Evolutionary conservation across 192 early-diverging fungal species (phyloP), one percentile per base, ranked within the genome.

Genomic region (Entomortierella chlamydospora): DNA sequence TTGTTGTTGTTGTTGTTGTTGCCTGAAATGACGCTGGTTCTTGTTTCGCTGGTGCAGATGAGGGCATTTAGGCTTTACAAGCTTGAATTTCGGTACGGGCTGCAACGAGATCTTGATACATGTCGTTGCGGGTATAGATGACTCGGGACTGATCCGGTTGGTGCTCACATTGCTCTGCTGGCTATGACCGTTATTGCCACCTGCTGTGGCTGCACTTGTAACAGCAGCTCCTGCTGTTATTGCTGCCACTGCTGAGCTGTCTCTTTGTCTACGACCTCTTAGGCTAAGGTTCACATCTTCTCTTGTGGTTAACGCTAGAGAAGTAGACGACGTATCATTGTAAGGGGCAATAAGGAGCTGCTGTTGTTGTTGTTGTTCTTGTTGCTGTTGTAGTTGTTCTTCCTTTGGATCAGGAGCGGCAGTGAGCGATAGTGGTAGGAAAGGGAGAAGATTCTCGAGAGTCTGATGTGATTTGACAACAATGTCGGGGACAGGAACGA

Each of bases 51-150:
- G 61, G 34, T 74, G 64, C 42, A 66, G 52, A 30, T 79, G 76
- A 0, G 76, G 76, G 30, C 76, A 79, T 57, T 68, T 69, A 51
- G 76, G 76, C 26, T 65, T 79, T 60, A 79, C 68, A 30, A 79
- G 47, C 50, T 66, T 59, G 30, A 79, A 61, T 26, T 57, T 60
- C 3, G 76, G 76, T n/a, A 63, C 64, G 2, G 76, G 76, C 8
- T 70, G 76, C 31, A 79, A 66, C 20, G 76, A 79, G 76, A 79
- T 79, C 68, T 79, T 70, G 43, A 79, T 66, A 49, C 76, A 79
- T 17, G 76, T 79, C 0, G 76, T 66, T n/a, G 76, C 68, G 4
- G 76, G 76, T 28, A 79, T 79, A 28, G 76, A 79, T 7, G 61
- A 79, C 2, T 79, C 68, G 0, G 76, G 76, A 37, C 76, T 70